Evolutionary conservation across 352 stramenopile species (phyloP).

Genomic region (Pythium brachiatum): DNA sequence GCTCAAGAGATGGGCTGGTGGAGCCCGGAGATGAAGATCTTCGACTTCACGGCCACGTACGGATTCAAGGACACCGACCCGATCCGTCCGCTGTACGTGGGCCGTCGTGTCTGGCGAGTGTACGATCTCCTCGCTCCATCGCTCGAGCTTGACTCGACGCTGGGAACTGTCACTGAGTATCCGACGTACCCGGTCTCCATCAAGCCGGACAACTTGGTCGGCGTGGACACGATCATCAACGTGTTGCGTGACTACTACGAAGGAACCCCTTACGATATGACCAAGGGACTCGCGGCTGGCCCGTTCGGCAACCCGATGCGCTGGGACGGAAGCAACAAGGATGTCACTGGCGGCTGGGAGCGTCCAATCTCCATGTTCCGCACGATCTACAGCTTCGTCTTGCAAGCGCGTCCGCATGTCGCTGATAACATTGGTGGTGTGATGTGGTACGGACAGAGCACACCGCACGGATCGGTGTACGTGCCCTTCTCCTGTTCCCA

Average conservation of each 20-base stretch:
- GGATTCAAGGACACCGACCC: slow-evolving; percentile 36
- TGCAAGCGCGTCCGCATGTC: slow-evolving; percentile 34
- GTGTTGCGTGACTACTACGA: slow-evolving; percentile 86
- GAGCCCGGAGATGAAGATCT: slow-evolving; percentile 32
- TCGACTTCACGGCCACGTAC: slow-evolving; percentile 48
- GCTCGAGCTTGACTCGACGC: slow-evolving; percentile 42
- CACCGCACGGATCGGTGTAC: slow-evolving; percentile 52
- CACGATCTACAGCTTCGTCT: slow-evolving; percentile 73
- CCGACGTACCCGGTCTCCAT: slow-evolving; percentile 73
- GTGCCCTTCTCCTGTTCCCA: slow-evolving; percentile 52
- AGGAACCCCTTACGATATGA: slow-evolving; percentile 77
- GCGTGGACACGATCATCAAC: slow-evolving; percentile 55
- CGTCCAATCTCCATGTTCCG: slow-evolving; percentile 88
- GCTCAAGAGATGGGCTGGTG: slow-evolving; percentile 74
- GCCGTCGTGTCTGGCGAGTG: slow-evolving; percentile 77
- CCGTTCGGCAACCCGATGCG: slow-evolving; percentile 87
- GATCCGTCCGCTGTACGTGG: slow-evolving; percentile 40
- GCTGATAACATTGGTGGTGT: slow-evolving; percentile 38
- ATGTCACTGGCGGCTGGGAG: slow-evolving; percentile 62
- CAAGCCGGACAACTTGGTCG: slow-evolving; percentile 48
- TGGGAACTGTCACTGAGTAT: slow-evolving; percentile 37
- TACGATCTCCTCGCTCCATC: slow-evolving; percentile 63
- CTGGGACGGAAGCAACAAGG: slow-evolving; percentile 50
- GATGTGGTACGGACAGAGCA: slow-evolving; percentile 52
- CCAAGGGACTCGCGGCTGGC: slow-evolving; percentile 63